Base-by-base conservation (phyloP, 2,329 filamentous ascomycete species). In the Aspergillus sp. region DNA sequence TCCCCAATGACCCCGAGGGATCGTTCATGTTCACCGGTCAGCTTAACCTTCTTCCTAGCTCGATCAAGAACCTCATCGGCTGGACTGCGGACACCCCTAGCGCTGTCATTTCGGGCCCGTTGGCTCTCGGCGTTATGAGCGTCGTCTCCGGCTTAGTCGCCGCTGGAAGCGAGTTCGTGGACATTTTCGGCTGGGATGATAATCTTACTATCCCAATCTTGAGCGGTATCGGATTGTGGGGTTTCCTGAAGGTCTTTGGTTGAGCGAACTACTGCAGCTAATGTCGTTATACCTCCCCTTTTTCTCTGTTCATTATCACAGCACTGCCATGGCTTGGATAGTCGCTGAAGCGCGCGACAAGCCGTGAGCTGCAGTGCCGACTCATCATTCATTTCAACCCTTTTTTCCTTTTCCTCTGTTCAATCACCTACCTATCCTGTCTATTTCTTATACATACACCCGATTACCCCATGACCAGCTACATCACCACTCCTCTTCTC, bases 171-270 rank as follows among this genome's bases (percentile, higher is more conserved):
- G 95, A 99, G 78, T 90, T 94, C 15, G 83, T 96, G 49, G 92
- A 99, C 78, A 72, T 98, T 0, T 97, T 92, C 74, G 91, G 92
- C 51, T 93, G 92, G 90, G 95, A 99, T 72, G 95, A 99, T 78
- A 99, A 99, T 77, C 81, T 99, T 69, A 98, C 94, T 53, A 99
- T 99, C 75, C 95, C 95, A 2, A 87, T 96, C 25, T 82, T 99
- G 53, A 96, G 92, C 73, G 92, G 93, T 23, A 78, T 92, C 49
- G 93, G 93, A 6, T 87, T 99, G 62, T 96, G 91, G 89, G 90
- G 89, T 0, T 97, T 99, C 75, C 83, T 98, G 69, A 96, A 90
- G 79, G 76, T 92, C 52, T 97, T 97, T 82, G 89, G 88, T 36
- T 75, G 64, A 68, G 32, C 11, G 5, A 6, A n/a, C 17, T 30